Conservation (phyloP, 768 basidiomycete species). For the Kwoniella sp. region DNA sequence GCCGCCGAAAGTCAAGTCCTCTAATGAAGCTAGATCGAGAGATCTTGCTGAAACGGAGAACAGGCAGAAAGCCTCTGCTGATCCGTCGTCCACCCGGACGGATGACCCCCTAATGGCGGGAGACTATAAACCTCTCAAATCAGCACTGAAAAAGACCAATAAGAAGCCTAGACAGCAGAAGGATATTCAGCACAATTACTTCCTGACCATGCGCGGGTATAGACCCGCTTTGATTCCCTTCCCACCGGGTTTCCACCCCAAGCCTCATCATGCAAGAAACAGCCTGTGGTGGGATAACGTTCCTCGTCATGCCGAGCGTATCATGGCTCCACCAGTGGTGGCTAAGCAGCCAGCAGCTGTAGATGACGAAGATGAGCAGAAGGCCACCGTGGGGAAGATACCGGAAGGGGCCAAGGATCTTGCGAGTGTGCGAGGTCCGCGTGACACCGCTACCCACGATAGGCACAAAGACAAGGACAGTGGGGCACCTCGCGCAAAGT, state of each 20-base stretch:
- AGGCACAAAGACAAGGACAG: too few species aligned
- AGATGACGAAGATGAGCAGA: background rate
- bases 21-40: background rate
- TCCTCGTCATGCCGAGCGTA: constrained; percentile 32
- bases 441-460: too few species aligned
- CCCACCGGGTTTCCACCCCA: constrained; percentile 41
- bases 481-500: too few species aligned
- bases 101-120: constrained; percentile 39
- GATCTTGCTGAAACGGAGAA: background rate
- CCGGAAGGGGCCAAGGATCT: too few species aligned
- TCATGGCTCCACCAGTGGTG: constrained; percentile 30
- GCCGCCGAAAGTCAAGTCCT: too few species aligned
- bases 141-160: constrained; percentile 38
- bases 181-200: constrained; percentile 42
- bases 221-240: constrained; percentile 39
- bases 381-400: too few species aligned
- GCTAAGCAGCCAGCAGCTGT: constrained; percentile 22
- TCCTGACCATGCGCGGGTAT: constrained; percentile 42
- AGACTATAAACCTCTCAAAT: constrained; percentile 35
- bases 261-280: constrained; percentile 27
- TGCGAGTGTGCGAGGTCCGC: too few species aligned
- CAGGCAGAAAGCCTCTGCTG: background rate
- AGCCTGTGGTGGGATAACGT: constrained; percentile 44
- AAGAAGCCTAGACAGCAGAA: constrained; percentile 35
- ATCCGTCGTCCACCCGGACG: too few species aligned